Evolutionary conservation across 2,329 filamentous ascomycete genomes (phyloP), one percentile per base, ranked within the genome.

Genomic region (Phialophora verrucosa): DNA sequence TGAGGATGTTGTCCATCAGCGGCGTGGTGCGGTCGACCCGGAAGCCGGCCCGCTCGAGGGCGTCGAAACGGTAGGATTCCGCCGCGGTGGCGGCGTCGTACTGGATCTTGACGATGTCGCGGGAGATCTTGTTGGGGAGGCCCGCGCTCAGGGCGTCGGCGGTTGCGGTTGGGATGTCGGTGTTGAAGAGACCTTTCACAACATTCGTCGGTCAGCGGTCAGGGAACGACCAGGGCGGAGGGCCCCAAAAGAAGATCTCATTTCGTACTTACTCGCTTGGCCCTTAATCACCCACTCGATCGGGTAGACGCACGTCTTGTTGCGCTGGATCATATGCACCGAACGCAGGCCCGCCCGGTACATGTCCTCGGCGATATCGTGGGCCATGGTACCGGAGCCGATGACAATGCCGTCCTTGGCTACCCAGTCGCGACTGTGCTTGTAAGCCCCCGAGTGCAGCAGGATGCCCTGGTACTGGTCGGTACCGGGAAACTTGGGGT

Each of bases 301-400:
- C 0, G 74, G 74, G 6, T 73, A 25, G 6, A 75, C 69, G 27
- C 74, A 70, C 23, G 82, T 83, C 10, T 73, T 75, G 8, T 78
- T 76, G 4, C 84, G 81, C 73, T 87, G 84, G 1, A 87, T 72
- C 80, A 87, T 83, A 3, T 83, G 84, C 2, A 85, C 83, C 31
- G 79, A 74, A 4, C 53, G 29, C 10, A 82, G 81, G 1, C 83
- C 83, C 47, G 81, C 79, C 57, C 83, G 78, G 54, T 79, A 78
- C 68, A 79, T 84, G 70, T 84, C 81, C 69, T 84, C 80, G 0
- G 82, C 81, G 56, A 84, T 82, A 59, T 84, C 83, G 61, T 84
- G 82, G 0, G 79, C 81, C 65, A 80, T 81, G 60, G 83, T 84
- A 17, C 82, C 81, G 1, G 81, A 80, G 1, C 83, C 83, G 2